phyloP scores from a whole-genome alignment of 2,329 filamentous ascomycete species.

The Colletotrichum trifolii region DNA sequence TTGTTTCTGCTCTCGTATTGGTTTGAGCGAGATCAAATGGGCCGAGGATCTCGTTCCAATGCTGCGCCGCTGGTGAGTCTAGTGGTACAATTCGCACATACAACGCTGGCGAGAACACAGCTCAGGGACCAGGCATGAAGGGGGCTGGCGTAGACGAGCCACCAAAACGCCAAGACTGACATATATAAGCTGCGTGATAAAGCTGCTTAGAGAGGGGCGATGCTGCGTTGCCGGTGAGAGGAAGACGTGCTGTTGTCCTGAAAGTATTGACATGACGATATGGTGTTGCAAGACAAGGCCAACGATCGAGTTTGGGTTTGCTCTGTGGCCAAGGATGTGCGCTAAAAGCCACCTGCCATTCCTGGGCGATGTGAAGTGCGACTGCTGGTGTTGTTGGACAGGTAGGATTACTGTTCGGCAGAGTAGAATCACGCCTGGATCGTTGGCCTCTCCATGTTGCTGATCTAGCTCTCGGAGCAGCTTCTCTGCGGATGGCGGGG shows the following conservation, averaged over 20 bases:
- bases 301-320: too few species aligned
- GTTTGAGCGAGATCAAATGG: neutral
- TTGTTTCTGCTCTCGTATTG: neutral
- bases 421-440: neutral
- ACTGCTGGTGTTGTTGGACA: too few species aligned
- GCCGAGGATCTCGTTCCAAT: neutral
- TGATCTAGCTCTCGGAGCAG: constrained; percentile 30
- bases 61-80: constrained; percentile 11
- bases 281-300: neutral
- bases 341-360: too few species aligned
- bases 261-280: constrained; percentile 26
- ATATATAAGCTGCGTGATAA: constrained; percentile 13
- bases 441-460: constrained; percentile 27
- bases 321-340: too few species aligned
- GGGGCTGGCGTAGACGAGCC: too few species aligned
- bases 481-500: constrained; percentile 28
- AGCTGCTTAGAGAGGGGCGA: constrained; percentile 35
- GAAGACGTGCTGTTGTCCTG: constrained; percentile 22
- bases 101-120: too few species aligned
- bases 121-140: too few species aligned
- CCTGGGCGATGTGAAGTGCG: too few species aligned
- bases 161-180: constrained; percentile 1
- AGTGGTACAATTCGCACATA: neutral
- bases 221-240: constrained; percentile 32
- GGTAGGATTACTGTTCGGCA: constrained; percentile 3